Evolutionary conservation across 73 alveolate species (phyloP).

Genomic region (Blepharisma stoltei): DNA sequence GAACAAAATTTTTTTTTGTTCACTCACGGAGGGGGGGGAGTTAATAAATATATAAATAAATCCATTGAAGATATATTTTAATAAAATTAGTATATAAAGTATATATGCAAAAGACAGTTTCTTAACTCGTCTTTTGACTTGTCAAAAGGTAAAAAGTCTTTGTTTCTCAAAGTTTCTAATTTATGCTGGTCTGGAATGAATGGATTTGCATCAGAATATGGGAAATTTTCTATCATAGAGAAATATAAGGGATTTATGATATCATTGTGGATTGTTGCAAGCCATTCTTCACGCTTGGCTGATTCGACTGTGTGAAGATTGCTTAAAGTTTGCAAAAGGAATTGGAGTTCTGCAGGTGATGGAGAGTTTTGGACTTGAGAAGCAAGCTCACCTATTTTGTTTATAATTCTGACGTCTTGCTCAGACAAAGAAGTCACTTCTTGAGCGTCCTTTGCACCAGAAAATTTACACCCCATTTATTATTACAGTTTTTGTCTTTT

Average conservation of each 20-base stretch:
- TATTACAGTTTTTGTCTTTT: background rate
- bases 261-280: background rate
- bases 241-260: background rate
- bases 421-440: background rate
- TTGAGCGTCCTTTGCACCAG: background rate
- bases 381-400: background rate
- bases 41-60: no score
- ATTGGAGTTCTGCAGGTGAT: constrained; percentile 12
- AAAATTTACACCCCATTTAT: constrained; percentile 3
- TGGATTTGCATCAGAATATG: background rate
- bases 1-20: no score
- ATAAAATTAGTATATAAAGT: no score
- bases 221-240: background rate
- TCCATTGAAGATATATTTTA: no score
- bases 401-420: background rate
- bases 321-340: background rate
- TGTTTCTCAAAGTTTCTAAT: background rate
- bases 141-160: background rate
- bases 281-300: background rate
- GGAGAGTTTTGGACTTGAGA: background rate
- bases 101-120: constrained; percentile 6
- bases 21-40: no score
- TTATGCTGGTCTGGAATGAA: background rate
- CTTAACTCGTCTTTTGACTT: background rate
- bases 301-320: background rate